Evolutionary conservation across 2,329 filamentous ascomycete genomes (phyloP).

Genomic region (Aspergillus ochraceus): DNA sequence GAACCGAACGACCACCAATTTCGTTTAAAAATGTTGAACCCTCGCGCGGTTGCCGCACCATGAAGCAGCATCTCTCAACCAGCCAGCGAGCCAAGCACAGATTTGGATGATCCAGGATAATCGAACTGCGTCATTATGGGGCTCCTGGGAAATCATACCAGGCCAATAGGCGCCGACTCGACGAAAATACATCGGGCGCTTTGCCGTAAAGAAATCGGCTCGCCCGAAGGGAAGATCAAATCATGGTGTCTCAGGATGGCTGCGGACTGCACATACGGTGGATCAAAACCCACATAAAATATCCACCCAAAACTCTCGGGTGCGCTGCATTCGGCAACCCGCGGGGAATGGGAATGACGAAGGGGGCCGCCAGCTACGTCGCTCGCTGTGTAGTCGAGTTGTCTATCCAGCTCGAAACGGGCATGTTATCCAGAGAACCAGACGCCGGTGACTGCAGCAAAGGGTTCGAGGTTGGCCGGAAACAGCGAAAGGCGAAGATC

Average conservation of each 20-base stretch:
- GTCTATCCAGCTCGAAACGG: neutral
- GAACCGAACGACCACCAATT: no score
- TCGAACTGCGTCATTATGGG: neutral
- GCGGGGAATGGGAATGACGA: neutral
- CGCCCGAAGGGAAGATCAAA: neutral
- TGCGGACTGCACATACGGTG: neutral
- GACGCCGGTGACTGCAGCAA: neutral
- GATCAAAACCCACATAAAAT: neutral
- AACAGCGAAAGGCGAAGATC: neutral
- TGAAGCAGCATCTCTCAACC: neutral
- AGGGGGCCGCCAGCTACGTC: neutral
- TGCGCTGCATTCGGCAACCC: neutral
- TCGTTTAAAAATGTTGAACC: neutral
- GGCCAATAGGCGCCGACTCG: no score
- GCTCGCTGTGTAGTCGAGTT: neutral
- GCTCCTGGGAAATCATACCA: neutral
- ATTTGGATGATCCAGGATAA: neutral
- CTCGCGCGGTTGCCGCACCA: neutral
- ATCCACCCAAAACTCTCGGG: neutral
- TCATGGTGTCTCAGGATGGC: neutral
- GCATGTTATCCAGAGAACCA: no score
- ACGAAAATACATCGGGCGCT: neutral
- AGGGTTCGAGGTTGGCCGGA: neutral
- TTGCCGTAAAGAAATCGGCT: neutral
- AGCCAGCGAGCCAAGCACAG: no score